These are phyloP conservation scores for Pestalotiopsis sp. DNA, from an alignment of 2,329 filamentous ascomycete genomes.

Conservation along the genomic window DNA sequence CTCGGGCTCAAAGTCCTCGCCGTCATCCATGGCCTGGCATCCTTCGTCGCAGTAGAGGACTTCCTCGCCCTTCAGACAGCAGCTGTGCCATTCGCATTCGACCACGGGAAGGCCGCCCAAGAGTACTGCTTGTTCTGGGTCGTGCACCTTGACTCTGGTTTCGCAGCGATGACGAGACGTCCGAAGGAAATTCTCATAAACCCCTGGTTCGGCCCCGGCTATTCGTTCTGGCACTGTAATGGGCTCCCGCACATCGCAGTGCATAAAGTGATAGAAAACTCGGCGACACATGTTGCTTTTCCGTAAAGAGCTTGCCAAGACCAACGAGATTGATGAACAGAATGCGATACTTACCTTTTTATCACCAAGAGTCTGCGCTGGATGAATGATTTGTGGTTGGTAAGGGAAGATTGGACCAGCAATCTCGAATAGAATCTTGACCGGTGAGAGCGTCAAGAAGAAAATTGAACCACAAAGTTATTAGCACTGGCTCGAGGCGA, in stretches of 20 bases:
- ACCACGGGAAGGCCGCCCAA: neutral
- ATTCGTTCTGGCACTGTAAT: conserved; percentile 18
- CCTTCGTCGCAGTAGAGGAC: conserved; percentile 15
- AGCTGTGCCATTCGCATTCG: conserved; percentile 25
- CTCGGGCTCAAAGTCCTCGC: conserved; percentile 16
- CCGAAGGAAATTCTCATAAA: conserved; percentile 20
- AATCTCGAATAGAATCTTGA: neutral
- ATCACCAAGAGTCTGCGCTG: neutral
- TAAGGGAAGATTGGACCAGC: neutral
- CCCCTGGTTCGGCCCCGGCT: neutral
- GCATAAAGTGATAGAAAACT: conserved; percentile 24
- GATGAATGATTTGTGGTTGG: neutral
- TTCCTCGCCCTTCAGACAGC: conserved; percentile 15
- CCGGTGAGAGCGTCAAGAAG: neutral
- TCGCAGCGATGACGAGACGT: conserved; percentile 25
- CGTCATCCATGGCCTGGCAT: neutral
- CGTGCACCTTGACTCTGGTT: neutral
- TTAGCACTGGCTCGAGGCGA: neutral
- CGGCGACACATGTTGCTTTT: conserved; percentile 23
- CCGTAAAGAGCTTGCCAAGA: neutral
- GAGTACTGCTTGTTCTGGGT: neutral
- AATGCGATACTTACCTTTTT: neutral
- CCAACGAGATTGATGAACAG: neutral
- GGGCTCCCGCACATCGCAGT: conserved; percentile 25
- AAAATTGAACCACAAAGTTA: neutral